Evolutionary conservation across 1,284 basidiomycete genomes (phyloP), one percentile per base, ranked within the genome.

Genomic region (Malassezia restricta): DNA sequence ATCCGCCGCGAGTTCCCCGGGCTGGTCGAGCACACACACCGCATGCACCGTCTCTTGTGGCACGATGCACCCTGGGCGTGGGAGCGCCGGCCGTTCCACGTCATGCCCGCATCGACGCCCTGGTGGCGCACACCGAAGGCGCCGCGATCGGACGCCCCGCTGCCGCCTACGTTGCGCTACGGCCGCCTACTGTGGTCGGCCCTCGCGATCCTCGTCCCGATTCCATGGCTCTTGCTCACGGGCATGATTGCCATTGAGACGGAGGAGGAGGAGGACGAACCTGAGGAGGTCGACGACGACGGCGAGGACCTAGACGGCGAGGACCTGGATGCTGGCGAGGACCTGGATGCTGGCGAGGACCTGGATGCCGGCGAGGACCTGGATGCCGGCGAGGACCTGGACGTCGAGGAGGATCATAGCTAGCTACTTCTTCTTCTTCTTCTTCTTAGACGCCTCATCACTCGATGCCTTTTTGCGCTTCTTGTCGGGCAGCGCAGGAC

Each of bases 211-310:
- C 17, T 68, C 3, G 65, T 60, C 9, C 33, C 64, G 35, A 47
- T 68, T 11, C 60, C 59, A 11, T 68, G 56, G 46, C 47, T 64
- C n/a, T 56, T 65, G 47, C 57, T 58, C 24, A 64, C 60, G 35
- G 65, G 65, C 35, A 59, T 68, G 56, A 59, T 68, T 51, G 62
- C 58, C 55, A 58, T 68, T 29, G 51, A 59, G 41, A 50, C 52
- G 12, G 51, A 50, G 15, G 56, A 58, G 14, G 32, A 38, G 8
- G 51, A 50, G 15, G 47, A 46, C 11, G 33, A 35, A 11, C 15
- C 33, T 35, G 15, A 11, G 33, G 11, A 35, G 11, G 15, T 15
- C 11, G 11, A 35, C 15, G 49, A 31, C 32, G 11, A 3, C 8
- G 38, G 40, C n/a, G 43, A 30, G 32, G 17, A 35, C n/a, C 38